phyloP scores from a whole-genome alignment of 2,329 filamentous ascomycete species.

The Corniculantispora saksenae region DNA sequence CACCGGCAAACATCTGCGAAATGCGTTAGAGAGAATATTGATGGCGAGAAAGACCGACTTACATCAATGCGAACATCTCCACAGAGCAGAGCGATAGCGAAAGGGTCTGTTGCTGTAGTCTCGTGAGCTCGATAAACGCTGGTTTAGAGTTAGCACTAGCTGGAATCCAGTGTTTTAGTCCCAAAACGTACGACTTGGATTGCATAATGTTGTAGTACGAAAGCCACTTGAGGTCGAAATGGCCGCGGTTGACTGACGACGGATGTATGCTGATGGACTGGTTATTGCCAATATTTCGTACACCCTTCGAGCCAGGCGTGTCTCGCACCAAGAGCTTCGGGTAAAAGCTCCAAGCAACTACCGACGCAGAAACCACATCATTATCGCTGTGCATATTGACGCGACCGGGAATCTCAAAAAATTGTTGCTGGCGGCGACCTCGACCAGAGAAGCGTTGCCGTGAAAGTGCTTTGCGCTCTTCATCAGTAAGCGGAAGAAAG shows the following conservation, averaged over 20 bases:
- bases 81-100: conserved; percentile 80
- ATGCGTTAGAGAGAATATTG: background rate
- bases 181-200: conserved; percentile 65
- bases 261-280: conserved; percentile 86
- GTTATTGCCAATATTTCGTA: conserved; percentile 91
- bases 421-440: conserved; percentile 67
- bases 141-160: conserved; percentile 26
- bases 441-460: conserved; percentile 61
- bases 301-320: conserved; percentile 67
- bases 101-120: conserved; percentile 76
- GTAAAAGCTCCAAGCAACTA: conserved; percentile 94
- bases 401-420: conserved; percentile 78
- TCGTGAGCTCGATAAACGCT: conserved; percentile 88
- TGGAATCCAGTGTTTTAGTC: background rate
- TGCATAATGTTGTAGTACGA: conserved; percentile 99
- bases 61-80: conserved; percentile 87
- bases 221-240: conserved; percentile 72
- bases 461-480: conserved; percentile 70
- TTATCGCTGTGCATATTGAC: conserved; percentile 78
- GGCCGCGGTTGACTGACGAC: conserved; percentile 81
- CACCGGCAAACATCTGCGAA: conserved; percentile 76
- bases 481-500: conserved; percentile 72
- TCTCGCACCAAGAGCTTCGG: conserved; percentile 87
- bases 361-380: conserved; percentile 74
- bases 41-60: conserved; percentile 32